These are phyloP conservation scores for Termitomyces sp. DNA, from an alignment of 768 basidiomycete species.

Conservation along the genomic window DNA sequence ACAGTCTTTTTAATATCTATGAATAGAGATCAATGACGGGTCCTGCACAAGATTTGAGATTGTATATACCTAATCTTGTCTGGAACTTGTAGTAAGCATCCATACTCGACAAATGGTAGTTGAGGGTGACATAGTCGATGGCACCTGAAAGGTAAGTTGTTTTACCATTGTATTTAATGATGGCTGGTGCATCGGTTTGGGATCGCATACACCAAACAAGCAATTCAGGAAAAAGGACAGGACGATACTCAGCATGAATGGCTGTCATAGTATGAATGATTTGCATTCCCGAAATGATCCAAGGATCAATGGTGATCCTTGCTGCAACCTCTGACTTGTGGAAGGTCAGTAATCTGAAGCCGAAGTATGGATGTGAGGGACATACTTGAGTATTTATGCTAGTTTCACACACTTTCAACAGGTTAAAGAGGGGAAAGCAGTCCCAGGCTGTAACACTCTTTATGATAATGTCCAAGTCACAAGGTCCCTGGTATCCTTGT, in stretches of 20 bases:
- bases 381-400: neutral
- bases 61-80: neutral
- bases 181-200: no score
- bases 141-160: neutral
- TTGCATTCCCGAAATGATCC: no score
- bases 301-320: no score
- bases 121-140: no score
- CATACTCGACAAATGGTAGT: no score
- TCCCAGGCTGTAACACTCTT: neutral
- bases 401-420: neutral
- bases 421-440: neutral
- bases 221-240: no score
- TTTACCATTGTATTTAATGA: no score
- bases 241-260: no score
- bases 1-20: neutral
- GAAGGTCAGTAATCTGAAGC: no score
- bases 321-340: no score
- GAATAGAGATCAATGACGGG: neutral
- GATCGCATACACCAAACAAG: no score
- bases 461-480: neutral
- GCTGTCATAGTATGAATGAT: no score
- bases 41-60: neutral
- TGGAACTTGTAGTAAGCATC: rapidly evolving
- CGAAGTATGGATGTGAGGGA: neutral
- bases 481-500: neutral